phyloP scores from a whole-genome alignment of 768 basidiomycete genomes.

The Cystofilobasidium capitatum region DNA sequence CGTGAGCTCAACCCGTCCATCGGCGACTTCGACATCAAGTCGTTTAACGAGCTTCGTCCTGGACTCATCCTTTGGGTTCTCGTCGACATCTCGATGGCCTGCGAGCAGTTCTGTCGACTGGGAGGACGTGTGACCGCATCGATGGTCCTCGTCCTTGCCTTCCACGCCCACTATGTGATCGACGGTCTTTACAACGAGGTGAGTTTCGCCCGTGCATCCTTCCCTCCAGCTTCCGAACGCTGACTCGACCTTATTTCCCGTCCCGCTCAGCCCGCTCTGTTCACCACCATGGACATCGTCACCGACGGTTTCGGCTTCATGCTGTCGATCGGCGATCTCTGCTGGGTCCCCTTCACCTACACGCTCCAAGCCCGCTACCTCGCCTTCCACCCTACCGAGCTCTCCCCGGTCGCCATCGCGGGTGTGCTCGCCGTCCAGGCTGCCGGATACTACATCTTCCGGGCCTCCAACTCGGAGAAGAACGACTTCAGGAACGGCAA shows the following conservation, averaged over 20 bases:
- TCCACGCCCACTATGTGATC: constrained; percentile 76
- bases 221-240: not conserved
- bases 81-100: constrained; percentile 79
- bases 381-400: constrained; percentile 73
- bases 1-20: constrained; percentile 84
- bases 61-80: constrained; percentile 87
- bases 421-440: constrained; percentile 57
- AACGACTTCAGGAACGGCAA: constrained; percentile 85
- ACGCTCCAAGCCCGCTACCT: constrained; percentile 88
- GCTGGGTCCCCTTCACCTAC: constrained; percentile 81
- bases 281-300: constrained; percentile 96
- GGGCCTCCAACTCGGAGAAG: constrained; percentile 81
- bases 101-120: constrained; percentile 74
- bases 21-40: constrained; percentile 64
- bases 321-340: constrained; percentile 83
- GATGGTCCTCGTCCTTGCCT: constrained; percentile 76
- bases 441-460: constrained; percentile 83
- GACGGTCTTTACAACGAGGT: constrained; percentile 90
- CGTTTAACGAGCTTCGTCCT: constrained; percentile 75
- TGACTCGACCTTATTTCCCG: not conserved
- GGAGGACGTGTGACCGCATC: constrained; percentile 69
- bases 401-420: constrained; percentile 53
- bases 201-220: constrained; percentile 24
- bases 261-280: constrained; percentile 58
- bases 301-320: constrained; percentile 98